These are phyloP conservation scores for Cystofilobasidium capitatum DNA, from an alignment of 768 basidiomycete genomes.

Conservation along the genomic window DNA sequence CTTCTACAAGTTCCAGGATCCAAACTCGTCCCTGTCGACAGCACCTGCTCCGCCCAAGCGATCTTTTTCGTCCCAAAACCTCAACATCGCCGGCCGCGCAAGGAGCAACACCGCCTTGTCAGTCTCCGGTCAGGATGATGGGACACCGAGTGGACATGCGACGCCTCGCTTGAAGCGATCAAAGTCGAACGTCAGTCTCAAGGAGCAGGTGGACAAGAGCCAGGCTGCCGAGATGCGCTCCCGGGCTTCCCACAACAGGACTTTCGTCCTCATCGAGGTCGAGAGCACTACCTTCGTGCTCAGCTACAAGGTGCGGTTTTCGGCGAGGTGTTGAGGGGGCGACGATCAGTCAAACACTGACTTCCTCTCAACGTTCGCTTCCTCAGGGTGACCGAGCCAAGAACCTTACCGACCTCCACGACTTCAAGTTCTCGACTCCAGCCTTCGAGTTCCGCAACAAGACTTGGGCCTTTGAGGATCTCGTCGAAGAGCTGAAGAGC, in stretches of 20 bases:
- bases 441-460: slow-evolving; percentile 55
- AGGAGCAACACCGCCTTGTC: slow-evolving; percentile 5
- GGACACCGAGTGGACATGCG: background rate
- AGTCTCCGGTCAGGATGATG: too few relatives aligned
- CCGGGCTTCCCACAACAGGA: slow-evolving; percentile 62
- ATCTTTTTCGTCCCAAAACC: background rate
- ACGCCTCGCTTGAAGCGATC: slow-evolving; percentile 1
- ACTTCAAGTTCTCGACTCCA: slow-evolving; percentile 75
- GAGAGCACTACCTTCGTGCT: slow-evolving; percentile 63
- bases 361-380: too few relatives aligned
- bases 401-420: slow-evolving; percentile 47
- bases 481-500: slow-evolving; percentile 37
- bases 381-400: slow-evolving; percentile 33
- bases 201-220: slow-evolving; percentile 7
- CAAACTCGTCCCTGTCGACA: background rate
- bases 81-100: background rate
- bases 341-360: too few relatives aligned
- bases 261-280: slow-evolving; percentile 68
- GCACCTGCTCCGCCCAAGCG: background rate
- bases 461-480: slow-evolving; percentile 39
- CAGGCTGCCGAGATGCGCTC: slow-evolving; percentile 26
- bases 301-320: slow-evolving; percentile 56
- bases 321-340: too few relatives aligned
- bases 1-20: background rate
- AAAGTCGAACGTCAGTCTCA: slow-evolving; percentile 10